Evolutionary conservation across 1,284 basidiomycete species (phyloP), one percentile per base, ranked within the genome.

Genomic region (Apiotrichum gamsii): DNA sequence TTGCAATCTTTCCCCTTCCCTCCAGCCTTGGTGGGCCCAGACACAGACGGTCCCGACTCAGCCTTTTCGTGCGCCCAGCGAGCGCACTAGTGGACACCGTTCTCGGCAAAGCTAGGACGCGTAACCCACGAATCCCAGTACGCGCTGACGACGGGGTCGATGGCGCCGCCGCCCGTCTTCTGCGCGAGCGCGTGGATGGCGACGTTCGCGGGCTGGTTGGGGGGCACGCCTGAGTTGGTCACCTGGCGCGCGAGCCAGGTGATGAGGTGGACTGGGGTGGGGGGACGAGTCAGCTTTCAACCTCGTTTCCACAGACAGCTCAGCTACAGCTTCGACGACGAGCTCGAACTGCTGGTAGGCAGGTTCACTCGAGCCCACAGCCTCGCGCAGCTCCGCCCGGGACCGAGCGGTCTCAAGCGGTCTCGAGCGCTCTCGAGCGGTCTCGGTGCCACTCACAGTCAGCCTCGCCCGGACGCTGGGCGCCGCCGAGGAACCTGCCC

Each of bases 231-330:
- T 9, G 65, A 54, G 41, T 66, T 59, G 40, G 64, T 62, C 40
- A 65, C 56, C 36, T 55, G 64, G 28, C 69, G 51, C 11, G 69
- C 62, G 23, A 72, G 58, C 69, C 69, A 72, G 25, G 66, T 66
- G 60, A 70, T 65, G 45, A 69, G 44, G 57, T 72, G 69, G 62
- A 61, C 68, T 70, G 35, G 16, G 8, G 39, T n/a, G n/a, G n/a
- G n/a, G n/a, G n/a, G n/a, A n/a, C n/a, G n/a, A n/a, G n/a, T n/a
- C n/a, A n/a, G n/a, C n/a, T n/a, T n/a, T n/a, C n/a, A n/a, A n/a
- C n/a, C n/a, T n/a, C n/a, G n/a, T n/a, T n/a, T n/a, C n/a, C n/a
- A n/a, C n/a, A n/a, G n/a, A n/a, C n/a, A n/a, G n/a, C n/a, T n/a
- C n/a, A n/a, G n/a, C n/a, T n/a, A n/a, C n/a, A n/a, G n/a, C n/a